Percentiles rank a stretch among this genome's conserved stretches.
These are phyloP conservation scores for Ephemerocybe angulata DNA, from an alignment of 768 basidiomycete genomes.

Conservation along the genomic window DNA sequence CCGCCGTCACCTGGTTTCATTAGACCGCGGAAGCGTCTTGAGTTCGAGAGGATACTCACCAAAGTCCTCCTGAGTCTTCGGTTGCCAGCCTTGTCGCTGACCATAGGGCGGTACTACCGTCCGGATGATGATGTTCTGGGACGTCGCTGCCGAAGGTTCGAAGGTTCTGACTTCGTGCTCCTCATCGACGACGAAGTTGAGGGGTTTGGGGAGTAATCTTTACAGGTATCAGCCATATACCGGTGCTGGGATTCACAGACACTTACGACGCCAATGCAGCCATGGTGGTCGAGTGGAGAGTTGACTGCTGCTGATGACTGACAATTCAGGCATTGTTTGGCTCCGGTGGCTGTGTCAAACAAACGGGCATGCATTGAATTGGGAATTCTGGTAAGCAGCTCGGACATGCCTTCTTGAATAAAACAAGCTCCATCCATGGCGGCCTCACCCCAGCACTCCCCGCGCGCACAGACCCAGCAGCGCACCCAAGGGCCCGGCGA, in stretches of 20 bases:
- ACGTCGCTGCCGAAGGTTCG: slow-evolving; percentile 18
- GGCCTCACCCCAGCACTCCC: slow-evolving; percentile 3
- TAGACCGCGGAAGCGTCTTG: slow-evolving; percentile 4
- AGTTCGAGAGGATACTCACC: slow-evolving; percentile 42
- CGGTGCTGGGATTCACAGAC: not conserved
- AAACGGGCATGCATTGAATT: not conserved
- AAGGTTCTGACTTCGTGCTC: slow-evolving; percentile 48
- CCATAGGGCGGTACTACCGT: slow-evolving; percentile 78
- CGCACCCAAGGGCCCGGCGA: slow-evolving; percentile 6
- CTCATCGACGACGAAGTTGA: slow-evolving; percentile 58
- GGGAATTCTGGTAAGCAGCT: no score
- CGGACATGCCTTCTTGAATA: no score
- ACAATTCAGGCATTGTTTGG: slow-evolving; percentile 19
- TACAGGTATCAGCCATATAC: slow-evolving; percentile 7
- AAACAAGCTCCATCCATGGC: not conserved
- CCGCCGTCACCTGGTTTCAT: slow-evolving; percentile 67
- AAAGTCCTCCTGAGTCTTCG: slow-evolving; percentile 77
- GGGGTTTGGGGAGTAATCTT: slow-evolving; percentile 67
- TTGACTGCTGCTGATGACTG: slow-evolving; percentile 2
- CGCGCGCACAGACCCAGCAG: not conserved
- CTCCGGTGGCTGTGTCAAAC: slow-evolving; percentile 8
- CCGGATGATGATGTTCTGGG: slow-evolving; percentile 46
- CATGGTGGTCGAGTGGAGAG: slow-evolving; percentile 22
- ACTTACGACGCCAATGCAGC: slow-evolving; percentile 75
- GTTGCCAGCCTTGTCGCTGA: slow-evolving; percentile 82